Conservation (phyloP, 169 alveolate genomes). For the Neospora caninum region DNA sequence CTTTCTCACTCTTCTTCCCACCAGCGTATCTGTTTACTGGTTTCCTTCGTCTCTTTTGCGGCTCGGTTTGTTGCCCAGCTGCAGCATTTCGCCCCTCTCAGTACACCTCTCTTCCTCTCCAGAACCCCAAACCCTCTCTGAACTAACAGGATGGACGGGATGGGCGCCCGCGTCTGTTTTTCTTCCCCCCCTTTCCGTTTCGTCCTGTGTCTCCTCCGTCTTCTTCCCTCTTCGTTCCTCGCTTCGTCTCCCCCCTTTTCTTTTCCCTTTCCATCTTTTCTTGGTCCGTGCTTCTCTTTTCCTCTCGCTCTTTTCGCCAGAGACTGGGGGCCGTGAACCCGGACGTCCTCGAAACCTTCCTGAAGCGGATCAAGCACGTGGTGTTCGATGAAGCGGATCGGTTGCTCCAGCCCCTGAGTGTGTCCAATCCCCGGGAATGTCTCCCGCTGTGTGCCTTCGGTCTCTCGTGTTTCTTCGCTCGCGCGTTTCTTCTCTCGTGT, state of each 20-base stretch:
- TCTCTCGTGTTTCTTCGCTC: neutral
- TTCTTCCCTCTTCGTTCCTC: neutral
- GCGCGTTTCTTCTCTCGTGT: neutral
- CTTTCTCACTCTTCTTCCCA: neutral
- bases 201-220: neutral
- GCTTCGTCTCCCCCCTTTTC: neutral
- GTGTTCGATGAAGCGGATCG: slow-evolving; percentile 19
- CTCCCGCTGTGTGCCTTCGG: neutral
- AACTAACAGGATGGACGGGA: neutral
- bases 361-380: neutral
- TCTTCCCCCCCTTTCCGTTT: neutral
- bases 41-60: neutral
- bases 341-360: neutral
- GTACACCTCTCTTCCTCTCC: neutral
- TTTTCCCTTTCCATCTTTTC: neutral
- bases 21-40: neutral
- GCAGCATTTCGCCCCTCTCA: too few relatives aligned
- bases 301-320: neutral
- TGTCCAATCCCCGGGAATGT: neutral
- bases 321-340: neutral
- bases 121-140: neutral
- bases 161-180: neutral
- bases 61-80: neutral
- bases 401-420: neutral
- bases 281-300: neutral